Evolutionary conservation across 2,329 filamentous ascomycete genomes (phyloP), one percentile per base, ranked within the genome.

Genomic region (Epichloe scottii): DNA sequence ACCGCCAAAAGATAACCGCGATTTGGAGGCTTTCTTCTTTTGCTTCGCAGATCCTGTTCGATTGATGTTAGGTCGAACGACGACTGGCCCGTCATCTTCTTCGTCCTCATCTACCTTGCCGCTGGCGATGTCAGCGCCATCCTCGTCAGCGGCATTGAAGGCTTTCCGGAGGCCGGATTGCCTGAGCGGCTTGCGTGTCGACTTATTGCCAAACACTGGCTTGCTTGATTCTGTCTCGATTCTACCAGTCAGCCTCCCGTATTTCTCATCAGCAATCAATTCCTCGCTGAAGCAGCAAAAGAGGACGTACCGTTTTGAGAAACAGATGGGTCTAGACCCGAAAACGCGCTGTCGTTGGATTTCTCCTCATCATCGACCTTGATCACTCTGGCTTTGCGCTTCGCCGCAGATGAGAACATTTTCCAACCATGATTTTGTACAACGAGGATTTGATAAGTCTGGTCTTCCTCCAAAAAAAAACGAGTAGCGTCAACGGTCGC

Each of bases 351-450:
- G 4, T 55, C 48, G 2, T 51, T 48, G 2, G 52, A 46, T 1
- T 82, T 83, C 3, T 87, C 81, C 12, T 83, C 80, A 43, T 88
- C 85, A 41, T 80, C 74, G 0, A 80, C 73, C 45, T 81, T 84
- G 58, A 95, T 86, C 61, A 89, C 85, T 57, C 87, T 84, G 45
- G 87, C 82, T 59, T 93, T 89, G 56, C 79, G 70, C 60, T 79
- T 83, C 1, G 72, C 66, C 4, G 70, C 71, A 52, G 83, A 82
- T 5, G 75, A 67, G 56, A 71, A 76, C 76, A 80, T 80, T 12
- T 51, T 68, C 56, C 10, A 46, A 55, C 38, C 51, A 33, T 54
- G 51, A 49, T 54, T 44, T 7, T 46, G 8, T 21, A 14, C 2
- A 26, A 7, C 5, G 26, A 37, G 19, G 21, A 15, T 37, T 4